Base-by-base conservation (phyloP, 2,329 filamentous ascomycete species). In the Cytospora leucostoma region DNA sequence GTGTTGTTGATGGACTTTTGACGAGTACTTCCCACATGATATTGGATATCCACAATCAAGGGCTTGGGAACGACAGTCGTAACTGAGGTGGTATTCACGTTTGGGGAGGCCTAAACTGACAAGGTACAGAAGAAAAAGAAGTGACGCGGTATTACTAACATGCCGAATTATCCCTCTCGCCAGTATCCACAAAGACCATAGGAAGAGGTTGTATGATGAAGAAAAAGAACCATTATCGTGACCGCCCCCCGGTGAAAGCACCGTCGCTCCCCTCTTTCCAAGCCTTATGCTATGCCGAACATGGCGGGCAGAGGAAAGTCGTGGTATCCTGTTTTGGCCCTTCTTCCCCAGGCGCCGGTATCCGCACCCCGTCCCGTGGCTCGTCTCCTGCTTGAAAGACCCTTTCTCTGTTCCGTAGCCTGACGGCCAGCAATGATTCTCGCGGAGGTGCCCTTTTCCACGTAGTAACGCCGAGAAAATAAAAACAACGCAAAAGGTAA, bases 211-310 rank as follows among this genome's bases (percentile, higher is more conserved):
- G 64, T 65, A 65, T 65, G 57, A 61, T 55, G 60, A 69, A 72
- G 72, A 71, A 65, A 67, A 69, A 69, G 68, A 67, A 68, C 66
- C 65, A 68, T 68, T 65, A 68, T 68, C 67, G 62, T 69, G 61
- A 68, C 54, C 59, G 61, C 57, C 50, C 55, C 52, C 44, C 52
- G 19, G 27, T 52, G 54, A 64, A 55, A 56, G 55, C 49, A 27
- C 27, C 27, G 27, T 27, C 57, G 34, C 50, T 55, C 37, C 12
- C 47, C 47, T 55, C 53, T 54, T 49, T 53, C 50, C 17, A 44
- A 52, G 54, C 49, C 59, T 35, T 54, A 40, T 38, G 54, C 47
- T 35, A 53, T 38, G 56, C 52, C 34, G 38, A 33, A 57, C 38
- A 56, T 35, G 61, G 57, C 61, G 54, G 57, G 47, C 52, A 61